Percentiles rank a stretch among this genome's conserved stretches.
Evolutionary conservation across 2,329 filamentous ascomycete species (phyloP).

Genomic region (Colletotrichum siamense): DNA sequence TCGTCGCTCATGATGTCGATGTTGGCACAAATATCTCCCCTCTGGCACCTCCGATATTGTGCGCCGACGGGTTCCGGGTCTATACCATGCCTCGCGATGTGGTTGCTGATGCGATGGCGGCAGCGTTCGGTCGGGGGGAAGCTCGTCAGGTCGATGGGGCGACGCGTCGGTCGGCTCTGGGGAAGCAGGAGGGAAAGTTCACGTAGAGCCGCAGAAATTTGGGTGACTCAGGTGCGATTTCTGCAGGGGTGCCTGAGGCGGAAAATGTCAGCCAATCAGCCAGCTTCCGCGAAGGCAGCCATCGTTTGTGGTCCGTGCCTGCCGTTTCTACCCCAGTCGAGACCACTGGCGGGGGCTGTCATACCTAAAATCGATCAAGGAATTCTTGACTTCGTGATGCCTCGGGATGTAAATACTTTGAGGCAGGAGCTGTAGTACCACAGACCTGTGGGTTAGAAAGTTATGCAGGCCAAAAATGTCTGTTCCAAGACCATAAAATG

Average conservation of each 20-base stretch:
- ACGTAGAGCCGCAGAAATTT: constrained; percentile 21
- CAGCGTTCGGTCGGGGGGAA: constrained; percentile 1
- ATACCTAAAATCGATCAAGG: constrained; percentile 11
- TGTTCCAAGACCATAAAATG: neutral
- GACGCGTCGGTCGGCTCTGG: constrained; percentile 19
- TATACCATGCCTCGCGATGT: constrained; percentile 21
- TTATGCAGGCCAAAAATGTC: neutral
- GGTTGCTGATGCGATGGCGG: constrained; percentile 1
- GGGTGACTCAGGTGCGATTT: constrained; percentile 22
- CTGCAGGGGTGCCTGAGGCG: constrained; percentile 25
- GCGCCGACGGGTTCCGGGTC: constrained; percentile 1
- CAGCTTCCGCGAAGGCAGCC: neutral
- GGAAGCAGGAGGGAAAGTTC: constrained; percentile 25
- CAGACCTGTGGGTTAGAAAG: neutral
- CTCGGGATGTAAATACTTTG: neutral
- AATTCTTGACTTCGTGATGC: neutral
- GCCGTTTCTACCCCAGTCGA: constrained; percentile 13
- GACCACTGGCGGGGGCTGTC: neutral
- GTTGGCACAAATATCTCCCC: constrained; percentile 8
- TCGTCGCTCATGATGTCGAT: constrained; percentile 19
- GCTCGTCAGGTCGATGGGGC: constrained; percentile 19
- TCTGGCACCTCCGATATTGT: constrained; percentile 18
- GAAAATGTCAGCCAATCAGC: constrained; percentile 8
- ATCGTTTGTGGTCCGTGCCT: constrained; percentile 8
- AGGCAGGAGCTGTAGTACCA: neutral